Base-by-base conservation (phyloP, 306 rosid species). In the Argentina anserina region DNA sequence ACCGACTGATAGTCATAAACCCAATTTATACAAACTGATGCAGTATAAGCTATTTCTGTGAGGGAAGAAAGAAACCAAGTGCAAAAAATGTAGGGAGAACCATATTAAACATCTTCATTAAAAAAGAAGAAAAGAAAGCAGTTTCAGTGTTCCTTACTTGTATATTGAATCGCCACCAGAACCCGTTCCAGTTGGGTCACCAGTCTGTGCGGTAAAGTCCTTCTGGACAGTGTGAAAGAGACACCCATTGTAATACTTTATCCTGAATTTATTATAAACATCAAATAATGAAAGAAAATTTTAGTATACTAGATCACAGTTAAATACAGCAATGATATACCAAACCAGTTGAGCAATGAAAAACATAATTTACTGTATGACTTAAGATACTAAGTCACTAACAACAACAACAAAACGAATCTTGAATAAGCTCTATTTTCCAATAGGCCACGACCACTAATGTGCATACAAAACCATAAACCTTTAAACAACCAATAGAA, bases 121-220 rank as follows among this genome's bases (percentile, higher is more conserved):
- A n/a, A n/a, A n/a, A 33, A 2, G 36, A 33, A 33, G 3, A 50
- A 36, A 69, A 23, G 40, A 3, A 34, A 58, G 21, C 23, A 25
- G 20, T 11, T 10, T 55, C 40, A 26, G 64, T 20, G 63, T n/a
- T 67, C 37, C 55, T 53, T 81, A 93, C 98, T 84, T 91, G 85
- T 88, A 94, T 31, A 94, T 53, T 9, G 95, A 91, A 78, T 94
- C 92, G 3, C 96, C 97, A 37, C 87, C 90, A 3, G 88, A 78
- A 11, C 97, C 91, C 0, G 90, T 82, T 31, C 93, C 97, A 41
- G 97, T 91, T 18, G 97, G 97, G 42, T 94, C 99, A 11, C 96
- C 97, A 23, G 97, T 85, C 72, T 91, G 99, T n/a, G 99, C 96
- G 9, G 93, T 94, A 74, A 91, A 94, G 78, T 94, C 96, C 86